Evolutionary conservation across 2,329 filamentous ascomycete genomes (phyloP).

Genomic region (Aspergillus latus): DNA sequence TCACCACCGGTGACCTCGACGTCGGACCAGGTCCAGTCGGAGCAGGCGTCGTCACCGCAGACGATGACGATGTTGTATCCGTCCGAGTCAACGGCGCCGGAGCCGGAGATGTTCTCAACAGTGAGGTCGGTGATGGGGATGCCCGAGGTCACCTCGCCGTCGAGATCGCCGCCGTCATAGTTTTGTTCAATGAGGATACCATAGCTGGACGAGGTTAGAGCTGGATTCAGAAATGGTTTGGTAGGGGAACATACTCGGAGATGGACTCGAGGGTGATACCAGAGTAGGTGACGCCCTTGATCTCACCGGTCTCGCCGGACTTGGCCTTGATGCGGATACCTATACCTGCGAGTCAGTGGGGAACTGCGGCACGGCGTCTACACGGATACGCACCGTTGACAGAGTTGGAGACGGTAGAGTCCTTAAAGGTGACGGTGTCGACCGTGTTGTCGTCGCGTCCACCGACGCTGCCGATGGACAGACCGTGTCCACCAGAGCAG

Average conservation of each 20-base stretch:
- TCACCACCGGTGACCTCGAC: constrained; percentile 54
- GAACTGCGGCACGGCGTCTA: too few relatives aligned
- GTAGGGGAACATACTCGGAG: constrained; percentile 27
- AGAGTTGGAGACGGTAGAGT: constrained; percentile 52
- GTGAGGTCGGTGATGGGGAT: constrained; percentile 44
- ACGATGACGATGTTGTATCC: constrained; percentile 44
- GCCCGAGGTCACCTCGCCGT: constrained; percentile 38
- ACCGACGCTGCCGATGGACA: constrained; percentile 62
- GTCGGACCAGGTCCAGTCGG: constrained; percentile 54
- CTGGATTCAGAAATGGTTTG: background rate
- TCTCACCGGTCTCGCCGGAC: constrained; percentile 52
- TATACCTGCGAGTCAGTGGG: too few relatives aligned
- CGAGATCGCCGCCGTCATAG: constrained; percentile 52
- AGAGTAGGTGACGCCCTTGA: constrained; percentile 55
- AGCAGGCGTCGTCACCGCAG: constrained; percentile 54
- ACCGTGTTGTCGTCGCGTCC: constrained; percentile 57
- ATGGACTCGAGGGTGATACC: constrained; percentile 37
- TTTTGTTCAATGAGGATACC: constrained; percentile 62
- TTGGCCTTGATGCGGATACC: constrained; percentile 60
- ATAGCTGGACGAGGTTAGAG: constrained; percentile 26
- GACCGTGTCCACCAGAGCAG: constrained; percentile 48
- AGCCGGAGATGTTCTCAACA: constrained; percentile 38
- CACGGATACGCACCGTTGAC: constrained; percentile 37
- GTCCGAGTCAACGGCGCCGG: constrained; percentile 34
- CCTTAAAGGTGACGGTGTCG: constrained; percentile 52